phyloP scores from a whole-genome alignment of 1,139 yeast species.

The Sporopachydermia cereana region DNA sequence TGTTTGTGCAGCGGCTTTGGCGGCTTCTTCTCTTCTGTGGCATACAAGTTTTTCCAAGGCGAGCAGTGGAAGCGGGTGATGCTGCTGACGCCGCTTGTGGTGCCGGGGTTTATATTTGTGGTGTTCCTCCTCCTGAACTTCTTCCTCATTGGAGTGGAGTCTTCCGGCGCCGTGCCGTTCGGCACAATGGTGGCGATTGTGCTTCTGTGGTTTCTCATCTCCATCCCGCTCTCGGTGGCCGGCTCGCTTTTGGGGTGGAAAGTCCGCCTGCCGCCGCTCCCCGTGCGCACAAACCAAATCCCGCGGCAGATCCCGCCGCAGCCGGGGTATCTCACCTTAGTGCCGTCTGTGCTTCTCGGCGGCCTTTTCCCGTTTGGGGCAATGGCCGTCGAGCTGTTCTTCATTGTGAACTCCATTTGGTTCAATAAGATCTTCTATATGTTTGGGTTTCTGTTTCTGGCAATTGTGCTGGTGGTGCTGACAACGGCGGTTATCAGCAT shows the following conservation, averaged over 20 bases:
- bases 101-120: slow-evolving; percentile 66
- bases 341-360: slow-evolving; percentile 60
- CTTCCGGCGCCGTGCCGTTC: slow-evolving; percentile 92
- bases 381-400: slow-evolving; percentile 88
- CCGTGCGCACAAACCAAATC: slow-evolving; percentile 81
- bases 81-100: slow-evolving; percentile 68
- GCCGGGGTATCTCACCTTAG: slow-evolving; percentile 67
- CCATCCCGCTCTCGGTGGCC: slow-evolving; percentile 70
- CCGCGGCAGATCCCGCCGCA: slow-evolving; percentile 93
- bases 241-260: slow-evolving; percentile 75
- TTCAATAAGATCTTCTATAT: slow-evolving; percentile 87
- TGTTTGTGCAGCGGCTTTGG: slow-evolving; percentile 73
- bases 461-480: slow-evolving; percentile 67
- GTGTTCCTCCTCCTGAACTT: slow-evolving; percentile 64
- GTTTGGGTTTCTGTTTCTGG: slow-evolving; percentile 93
- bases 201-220: slow-evolving; percentile 72
- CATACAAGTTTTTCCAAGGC: slow-evolving; percentile 87
- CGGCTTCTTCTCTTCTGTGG: slow-evolving; percentile 73
- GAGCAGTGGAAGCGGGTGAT: slow-evolving; percentile 83
- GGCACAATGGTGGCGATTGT: slow-evolving; percentile 82
- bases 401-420: slow-evolving; percentile 82
- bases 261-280: slow-evolving; percentile 45
- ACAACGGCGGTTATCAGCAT: slow-evolving; percentile 78
- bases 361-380: slow-evolving; percentile 95
- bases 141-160: slow-evolving; percentile 62